A percentile compares a stretch with the other conserved stretches of the same genome.
phyloP scores from a whole-genome alignment of 352 stramenopile genomes.

The Phytophthora pini region DNA sequence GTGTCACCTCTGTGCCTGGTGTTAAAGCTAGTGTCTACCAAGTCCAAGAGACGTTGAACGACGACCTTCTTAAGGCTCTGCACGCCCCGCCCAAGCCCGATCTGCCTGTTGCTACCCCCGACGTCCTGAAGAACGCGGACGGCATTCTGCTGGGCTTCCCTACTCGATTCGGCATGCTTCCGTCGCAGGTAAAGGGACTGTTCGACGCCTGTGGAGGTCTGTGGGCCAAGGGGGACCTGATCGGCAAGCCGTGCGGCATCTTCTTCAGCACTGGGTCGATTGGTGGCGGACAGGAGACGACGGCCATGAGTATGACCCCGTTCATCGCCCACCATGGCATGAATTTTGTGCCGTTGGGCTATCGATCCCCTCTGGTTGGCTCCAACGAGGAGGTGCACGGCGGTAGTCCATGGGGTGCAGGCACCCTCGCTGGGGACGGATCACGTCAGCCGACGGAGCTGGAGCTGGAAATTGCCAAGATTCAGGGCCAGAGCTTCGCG shows the following conservation, averaged over 20 bases:
- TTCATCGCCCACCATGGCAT: slow-evolving; percentile 90
- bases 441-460: slow-evolving; percentile 76
- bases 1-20: slow-evolving; percentile 59
- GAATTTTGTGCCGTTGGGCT: slow-evolving; percentile 86
- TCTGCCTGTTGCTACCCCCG: slow-evolving; percentile 57
- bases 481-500: slow-evolving; percentile 84
- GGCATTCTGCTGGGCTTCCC: slow-evolving; percentile 86
- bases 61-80: slow-evolving; percentile 77
- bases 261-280: slow-evolving; percentile 79
- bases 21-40: slow-evolving; percentile 66
- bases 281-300: slow-evolving; percentile 87
- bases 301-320: slow-evolving; percentile 72
- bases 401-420: slow-evolving; percentile 73
- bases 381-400: slow-evolving; percentile 72
- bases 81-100: slow-evolving; percentile 68
- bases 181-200: slow-evolving; percentile 85
- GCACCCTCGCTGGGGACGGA: slow-evolving; percentile 79
- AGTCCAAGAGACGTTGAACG: slow-evolving; percentile 78
- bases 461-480: slow-evolving; percentile 71
- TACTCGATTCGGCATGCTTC: slow-evolving; percentile 81
- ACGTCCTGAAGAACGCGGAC: slow-evolving; percentile 73
- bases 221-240: slow-evolving; percentile 73
- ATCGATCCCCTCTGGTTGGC: slow-evolving; percentile 47
- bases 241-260: slow-evolving; percentile 80
- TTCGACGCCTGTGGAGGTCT: slow-evolving; percentile 81